Conservation (phyloP, 768 basidiomycete species). For the Boletus tylopilopsis region DNA sequence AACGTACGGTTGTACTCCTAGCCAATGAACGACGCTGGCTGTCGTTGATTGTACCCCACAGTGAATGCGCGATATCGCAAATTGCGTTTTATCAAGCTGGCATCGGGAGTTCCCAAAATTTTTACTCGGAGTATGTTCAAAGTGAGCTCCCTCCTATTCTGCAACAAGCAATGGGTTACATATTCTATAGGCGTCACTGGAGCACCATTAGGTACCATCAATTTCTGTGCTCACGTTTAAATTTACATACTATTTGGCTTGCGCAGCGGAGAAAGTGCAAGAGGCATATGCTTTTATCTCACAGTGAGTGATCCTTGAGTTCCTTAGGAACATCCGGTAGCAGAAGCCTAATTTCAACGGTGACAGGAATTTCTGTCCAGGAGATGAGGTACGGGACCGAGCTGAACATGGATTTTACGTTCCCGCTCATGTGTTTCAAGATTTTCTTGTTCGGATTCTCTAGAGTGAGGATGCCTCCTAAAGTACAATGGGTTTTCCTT, state of each 20-base stretch:
- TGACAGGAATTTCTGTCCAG: conserved; percentile 61
- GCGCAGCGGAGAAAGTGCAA: conserved; percentile 65
- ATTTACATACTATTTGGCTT: conserved; percentile 1
- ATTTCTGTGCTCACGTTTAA: not conserved
- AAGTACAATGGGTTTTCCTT: not conserved
- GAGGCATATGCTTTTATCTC: conserved; percentile 80
- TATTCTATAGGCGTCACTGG: conserved; percentile 55
- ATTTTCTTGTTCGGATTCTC: conserved; percentile 80
- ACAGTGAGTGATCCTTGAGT: conserved; percentile 47
- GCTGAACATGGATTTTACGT: not conserved
- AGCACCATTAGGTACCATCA: conserved; percentile 47
- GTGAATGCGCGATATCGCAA: conserved; percentile 47
- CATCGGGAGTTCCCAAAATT: conserved; percentile 52
- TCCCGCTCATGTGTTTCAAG: conserved; percentile 33
- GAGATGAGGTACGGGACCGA: conserved; percentile 55
- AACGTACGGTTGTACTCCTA: conserved; percentile 19
- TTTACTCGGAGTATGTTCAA: conserved; percentile 58
- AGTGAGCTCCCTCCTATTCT: conserved; percentile 36
- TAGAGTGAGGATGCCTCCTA: conserved; percentile 43
- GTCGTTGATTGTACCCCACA: conserved; percentile 8
- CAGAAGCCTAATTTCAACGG: not conserved
- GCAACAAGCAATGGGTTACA: conserved; percentile 4
- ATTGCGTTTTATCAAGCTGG: conserved; percentile 65
- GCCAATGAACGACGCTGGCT: not conserved
- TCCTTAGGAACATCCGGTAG: not conserved